A percentile compares a stretch with the other conserved stretches of the same genome.
phyloP scores from a whole-genome alignment of 2,329 filamentous ascomycete genomes.

The Venturia effusa region DNA sequence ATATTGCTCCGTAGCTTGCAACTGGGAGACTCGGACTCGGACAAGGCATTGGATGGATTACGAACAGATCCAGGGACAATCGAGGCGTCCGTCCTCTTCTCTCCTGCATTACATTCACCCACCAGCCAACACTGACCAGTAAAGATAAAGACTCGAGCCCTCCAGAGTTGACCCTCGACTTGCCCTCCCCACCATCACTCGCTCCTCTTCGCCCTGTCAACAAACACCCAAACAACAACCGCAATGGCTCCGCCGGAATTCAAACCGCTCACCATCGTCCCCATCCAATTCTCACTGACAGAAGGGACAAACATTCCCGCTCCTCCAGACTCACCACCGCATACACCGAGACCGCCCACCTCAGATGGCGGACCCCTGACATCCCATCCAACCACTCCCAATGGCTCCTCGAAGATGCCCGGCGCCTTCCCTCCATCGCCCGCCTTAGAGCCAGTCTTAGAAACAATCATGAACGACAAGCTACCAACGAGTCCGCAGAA shows the following conservation, averaged over 20 bases:
- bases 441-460: background rate
- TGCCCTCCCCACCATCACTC: background rate
- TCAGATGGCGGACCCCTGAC: slow-evolving; percentile 29
- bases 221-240: background rate
- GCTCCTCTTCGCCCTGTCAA: background rate
- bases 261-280: slow-evolving; percentile 14
- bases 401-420: slow-evolving; percentile 6
- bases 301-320: slow-evolving; percentile 31
- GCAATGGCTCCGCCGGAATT: slow-evolving; percentile 1
- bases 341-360: slow-evolving; percentile 20
- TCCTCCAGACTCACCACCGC: slow-evolving; percentile 28
- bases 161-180: background rate
- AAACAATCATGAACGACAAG: background rate
- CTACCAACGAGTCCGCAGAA: slow-evolving; percentile 2
- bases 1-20: too few relatives aligned
- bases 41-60: background rate
- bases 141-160: background rate
- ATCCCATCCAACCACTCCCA: slow-evolving; percentile 29
- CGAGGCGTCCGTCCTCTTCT: background rate
- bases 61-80: background rate
- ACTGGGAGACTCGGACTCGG: background rate
- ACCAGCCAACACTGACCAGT: background rate
- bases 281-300: slow-evolving; percentile 31
- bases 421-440: slow-evolving; percentile 6
- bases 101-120: background rate